Evolutionary conservation across 176 grass and related monocot species (phyloP), one percentile per base, ranked within the genome.

Genomic region (Thalia dealbata): DNA sequence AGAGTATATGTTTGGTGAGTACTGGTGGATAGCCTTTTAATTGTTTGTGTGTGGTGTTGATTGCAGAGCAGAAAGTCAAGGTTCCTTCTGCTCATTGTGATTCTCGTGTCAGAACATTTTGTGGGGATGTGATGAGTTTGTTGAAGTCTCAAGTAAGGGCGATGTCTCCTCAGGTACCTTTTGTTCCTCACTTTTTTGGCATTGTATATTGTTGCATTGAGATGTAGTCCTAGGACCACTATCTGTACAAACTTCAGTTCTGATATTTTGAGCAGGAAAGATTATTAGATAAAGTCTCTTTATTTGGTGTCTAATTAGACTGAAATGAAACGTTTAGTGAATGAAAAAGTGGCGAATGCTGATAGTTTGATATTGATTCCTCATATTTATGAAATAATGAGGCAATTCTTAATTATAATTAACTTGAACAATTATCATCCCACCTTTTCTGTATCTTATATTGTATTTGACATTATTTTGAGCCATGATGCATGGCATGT

Each of bases 41-140:
- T 70, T 65, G 42, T 44, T 76, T 91, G 45, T 23, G 38, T 27
- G 8, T 59, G 23, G 64, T 96, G 81, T 75, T 88, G 60, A 28
- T 61, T 81, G 75, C 72, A 86, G 84, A 87, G 69, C 86, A 96
- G 93, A 89, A 88, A 70, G 85, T 97, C 70, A 92, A 97, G 66
- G 87, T 88, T 25, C 93, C 89, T 45, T 88, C 85, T 16, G 78
- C 87, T 12, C 93, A 92, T 65, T 97, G 93, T 32, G 87, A 97
- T 70, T 90, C 78, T 0, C 67, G 89, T 75, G 81, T 92, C 69
- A 86, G 82, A 74, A 90, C 89, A 0, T 23, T 97, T 9, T 74
- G 82, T 51, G 83, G 82, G 9, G 83, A 97, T 64, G 83, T 97
- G 45, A 92, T 90, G 89, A 61, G 80, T 30, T 14, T 97, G 52